These are phyloP conservation scores for Penicillium thymicola DNA, from an alignment of 2,329 filamentous ascomycete genomes.

Conservation along the genomic window DNA sequence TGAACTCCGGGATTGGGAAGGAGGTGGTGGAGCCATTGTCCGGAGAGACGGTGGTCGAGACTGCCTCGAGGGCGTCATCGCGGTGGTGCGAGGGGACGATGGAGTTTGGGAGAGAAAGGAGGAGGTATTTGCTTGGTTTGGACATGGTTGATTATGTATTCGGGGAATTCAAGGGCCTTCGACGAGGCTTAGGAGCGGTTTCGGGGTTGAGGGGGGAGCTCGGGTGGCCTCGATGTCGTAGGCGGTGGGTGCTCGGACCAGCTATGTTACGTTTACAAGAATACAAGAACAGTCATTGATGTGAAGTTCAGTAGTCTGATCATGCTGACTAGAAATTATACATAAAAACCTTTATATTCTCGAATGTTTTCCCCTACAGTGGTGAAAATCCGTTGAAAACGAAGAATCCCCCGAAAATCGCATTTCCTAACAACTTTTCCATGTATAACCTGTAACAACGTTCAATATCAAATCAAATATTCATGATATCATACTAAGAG, in stretches of 20 bases:
- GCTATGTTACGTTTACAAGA: not conserved
- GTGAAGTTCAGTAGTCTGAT: not conserved
- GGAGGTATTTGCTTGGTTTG: slow-evolving; percentile 65
- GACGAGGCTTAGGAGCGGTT: slow-evolving; percentile 12
- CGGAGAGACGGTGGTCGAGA: slow-evolving; percentile 67
- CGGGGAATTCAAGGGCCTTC: slow-evolving; percentile 7
- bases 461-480: not conserved
- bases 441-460: not conserved
- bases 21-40: slow-evolving; percentile 73
- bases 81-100: slow-evolving; percentile 77
- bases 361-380: no score
- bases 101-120: slow-evolving; percentile 85
- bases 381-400: not conserved
- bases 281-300: not conserved
- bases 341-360: not conserved
- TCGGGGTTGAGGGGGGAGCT: slow-evolving; percentile 15
- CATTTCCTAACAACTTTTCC: not conserved
- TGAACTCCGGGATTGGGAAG: slow-evolving; percentile 89
- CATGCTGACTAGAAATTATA: not conserved
- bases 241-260: slow-evolving; percentile 25
- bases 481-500: not conserved
- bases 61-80: slow-evolving; percentile 74
- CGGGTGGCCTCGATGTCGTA: slow-evolving; percentile 25
- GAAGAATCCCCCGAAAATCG: not conserved
- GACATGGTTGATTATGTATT: slow-evolving; percentile 35